Conservation (phyloP, 441 rosid genomes). For the Gossypium schwendimanii region DNA sequence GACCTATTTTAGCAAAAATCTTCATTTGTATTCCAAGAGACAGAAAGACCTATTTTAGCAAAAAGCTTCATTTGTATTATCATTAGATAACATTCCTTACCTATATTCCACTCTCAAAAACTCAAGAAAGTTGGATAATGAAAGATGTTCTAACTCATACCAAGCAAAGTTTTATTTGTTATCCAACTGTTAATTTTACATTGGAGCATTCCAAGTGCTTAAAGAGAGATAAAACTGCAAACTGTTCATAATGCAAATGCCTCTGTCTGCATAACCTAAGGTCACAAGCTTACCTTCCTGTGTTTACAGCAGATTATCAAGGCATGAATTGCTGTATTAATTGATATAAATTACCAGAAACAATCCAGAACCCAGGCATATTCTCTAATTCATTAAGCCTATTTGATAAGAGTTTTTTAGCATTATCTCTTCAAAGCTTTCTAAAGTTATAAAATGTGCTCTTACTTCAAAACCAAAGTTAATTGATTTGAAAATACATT, state of each 20-base stretch:
- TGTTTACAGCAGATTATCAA: background rate
- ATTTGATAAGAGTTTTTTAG: background rate
- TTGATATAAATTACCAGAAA: background rate
- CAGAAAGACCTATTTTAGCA: too few relatives aligned
- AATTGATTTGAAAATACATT: background rate
- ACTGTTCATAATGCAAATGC: background rate
- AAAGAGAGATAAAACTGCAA: constrained; percentile 1
- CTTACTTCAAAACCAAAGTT: constrained; percentile 1
- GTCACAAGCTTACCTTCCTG: background rate
- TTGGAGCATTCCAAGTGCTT: background rate
- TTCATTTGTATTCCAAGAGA: too few relatives aligned
- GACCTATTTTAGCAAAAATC: background rate
- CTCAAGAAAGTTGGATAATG: background rate
- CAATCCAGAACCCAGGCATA: background rate
- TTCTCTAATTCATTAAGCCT: background rate
- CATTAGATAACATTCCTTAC: background rate
- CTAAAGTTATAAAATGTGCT: background rate
- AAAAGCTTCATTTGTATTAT: background rate
- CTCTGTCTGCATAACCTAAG: background rate
- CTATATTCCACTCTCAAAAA: constrained; percentile 1
- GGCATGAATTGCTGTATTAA: background rate
- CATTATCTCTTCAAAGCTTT: background rate
- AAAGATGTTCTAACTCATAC: background rate
- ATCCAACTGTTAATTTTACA: background rate
- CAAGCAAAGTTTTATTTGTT: background rate